Conservation (phyloP, 169 alveolate genomes). For the Cyclospora cayetanensis region DNA sequence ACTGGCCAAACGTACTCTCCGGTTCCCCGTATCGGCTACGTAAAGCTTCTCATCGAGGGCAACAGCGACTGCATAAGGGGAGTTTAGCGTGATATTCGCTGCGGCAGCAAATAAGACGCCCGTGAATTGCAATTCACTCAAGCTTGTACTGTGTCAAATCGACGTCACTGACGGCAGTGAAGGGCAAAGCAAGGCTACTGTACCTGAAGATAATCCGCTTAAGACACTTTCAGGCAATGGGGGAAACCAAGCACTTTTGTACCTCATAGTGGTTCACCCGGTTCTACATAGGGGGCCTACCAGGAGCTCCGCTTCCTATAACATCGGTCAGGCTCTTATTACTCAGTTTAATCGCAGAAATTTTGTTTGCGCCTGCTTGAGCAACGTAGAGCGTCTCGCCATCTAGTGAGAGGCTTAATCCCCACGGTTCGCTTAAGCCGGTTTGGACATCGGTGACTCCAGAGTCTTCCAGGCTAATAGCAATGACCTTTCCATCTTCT, state of each 20-base stretch:
- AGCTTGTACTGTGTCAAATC: too few species aligned
- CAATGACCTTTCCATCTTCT: neutral
- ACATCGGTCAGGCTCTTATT: neutral
- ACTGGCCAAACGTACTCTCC: neutral
- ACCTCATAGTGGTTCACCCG: neutral
- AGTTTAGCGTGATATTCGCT: slow-evolving; percentile 1
- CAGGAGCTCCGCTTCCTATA: slow-evolving; percentile 37
- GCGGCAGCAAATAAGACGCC: slow-evolving; percentile 1
- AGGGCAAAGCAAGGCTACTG: too few species aligned
- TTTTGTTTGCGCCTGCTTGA: neutral
- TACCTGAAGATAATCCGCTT: too few species aligned
- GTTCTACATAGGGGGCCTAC: neutral
- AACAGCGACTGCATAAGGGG: slow-evolving; percentile 34
- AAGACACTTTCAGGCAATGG: too few species aligned
- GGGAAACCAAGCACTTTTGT: too few species aligned
- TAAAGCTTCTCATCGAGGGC: neutral
- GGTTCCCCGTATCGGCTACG: slow-evolving; percentile 61
- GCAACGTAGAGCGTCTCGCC: slow-evolving; percentile 42
- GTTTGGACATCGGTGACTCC: neutral
- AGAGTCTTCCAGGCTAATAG: neutral
- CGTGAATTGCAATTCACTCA: too few species aligned
- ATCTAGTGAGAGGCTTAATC: neutral
- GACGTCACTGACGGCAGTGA: too few species aligned
- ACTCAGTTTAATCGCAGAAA: neutral
- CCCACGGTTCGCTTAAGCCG: neutral